phyloP scores from a whole-genome alignment of 2,329 filamentous ascomycete species.

The Penicillium sp. region DNA sequence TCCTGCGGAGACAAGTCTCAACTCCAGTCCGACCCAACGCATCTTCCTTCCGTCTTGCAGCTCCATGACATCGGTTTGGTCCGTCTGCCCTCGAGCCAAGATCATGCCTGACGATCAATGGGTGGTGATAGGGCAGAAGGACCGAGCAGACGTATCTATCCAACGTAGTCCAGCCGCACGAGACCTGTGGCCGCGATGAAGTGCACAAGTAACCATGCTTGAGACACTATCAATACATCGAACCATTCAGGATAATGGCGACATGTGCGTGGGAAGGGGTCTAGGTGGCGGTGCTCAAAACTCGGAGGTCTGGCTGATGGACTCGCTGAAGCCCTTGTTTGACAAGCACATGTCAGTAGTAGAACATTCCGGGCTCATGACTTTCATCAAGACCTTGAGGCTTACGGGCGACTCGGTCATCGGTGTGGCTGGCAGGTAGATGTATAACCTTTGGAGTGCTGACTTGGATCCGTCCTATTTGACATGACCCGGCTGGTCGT shows the following conservation, averaged over 20 bases:
- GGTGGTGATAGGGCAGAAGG: neutral
- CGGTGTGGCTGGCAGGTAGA: no score
- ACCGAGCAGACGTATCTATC: neutral
- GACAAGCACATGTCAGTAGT: neutral
- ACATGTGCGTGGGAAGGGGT: neutral
- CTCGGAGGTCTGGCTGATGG: no score
- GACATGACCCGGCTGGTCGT: neutral
- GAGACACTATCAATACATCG: neutral
- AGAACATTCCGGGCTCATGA: neutral
- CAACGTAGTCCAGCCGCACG: neutral
- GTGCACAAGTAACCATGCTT: neutral
- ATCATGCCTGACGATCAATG: neutral
- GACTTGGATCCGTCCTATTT: no score
- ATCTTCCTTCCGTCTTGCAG: neutral
- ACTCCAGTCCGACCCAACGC: neutral
- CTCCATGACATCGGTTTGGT: neutral
- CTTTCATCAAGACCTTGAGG: no score
- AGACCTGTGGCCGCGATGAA: neutral
- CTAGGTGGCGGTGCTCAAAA: neutral
- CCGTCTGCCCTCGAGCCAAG: neutral
- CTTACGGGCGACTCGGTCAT: no score
- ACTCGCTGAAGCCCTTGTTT: neutral
- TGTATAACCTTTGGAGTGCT: no score
- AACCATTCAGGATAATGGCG: neutral
- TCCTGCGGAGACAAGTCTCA: neutral